Percentiles rank a stretch among this genome's conserved stretches.
Conservation (phyloP, 352 stramenopile genomes). For the Pythium chondricola region DNA sequence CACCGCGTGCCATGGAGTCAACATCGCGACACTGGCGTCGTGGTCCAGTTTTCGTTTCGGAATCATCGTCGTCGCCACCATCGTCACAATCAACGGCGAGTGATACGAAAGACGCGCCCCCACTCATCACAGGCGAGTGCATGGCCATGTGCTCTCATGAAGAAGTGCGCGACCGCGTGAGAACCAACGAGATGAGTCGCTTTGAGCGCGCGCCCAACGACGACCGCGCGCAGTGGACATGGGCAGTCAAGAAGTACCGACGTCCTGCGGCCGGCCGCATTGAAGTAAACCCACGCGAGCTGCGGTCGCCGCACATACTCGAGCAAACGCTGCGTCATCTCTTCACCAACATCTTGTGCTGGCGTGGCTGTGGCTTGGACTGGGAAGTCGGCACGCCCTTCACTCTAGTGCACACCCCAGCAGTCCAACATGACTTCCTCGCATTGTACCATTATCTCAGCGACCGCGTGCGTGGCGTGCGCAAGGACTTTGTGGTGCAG, state of each 20-base stretch:
- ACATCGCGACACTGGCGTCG: neutral
- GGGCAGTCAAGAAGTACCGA: slow-evolving; percentile 24
- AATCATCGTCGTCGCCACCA: too few species aligned
- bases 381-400: neutral
- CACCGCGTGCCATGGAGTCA: neutral
- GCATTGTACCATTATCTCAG: slow-evolving; percentile 64
- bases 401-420: neutral
- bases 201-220: slow-evolving; percentile 11
- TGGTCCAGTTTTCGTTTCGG: too few species aligned
- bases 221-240: neutral
- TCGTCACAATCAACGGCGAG: too few species aligned
- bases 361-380: slow-evolving; percentile 15
- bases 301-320: slow-evolving; percentile 11
- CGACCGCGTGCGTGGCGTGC: slow-evolving; percentile 62
- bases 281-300: slow-evolving; percentile 9
- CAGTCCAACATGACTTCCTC: slow-evolving; percentile 32
- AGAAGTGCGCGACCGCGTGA: slow-evolving; percentile 7
- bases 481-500: slow-evolving; percentile 70
- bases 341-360: slow-evolving; percentile 9
- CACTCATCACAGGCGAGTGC: slow-evolving; percentile 7
- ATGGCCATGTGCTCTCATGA: slow-evolving; percentile 14
- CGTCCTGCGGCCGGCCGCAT: slow-evolving; percentile 18
- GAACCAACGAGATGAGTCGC: slow-evolving; percentile 20
- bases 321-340: slow-evolving; percentile 9
- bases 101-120: neutral